Percentiles rank a stretch among this genome's conserved stretches.
These are phyloP conservation scores for Gomphus sp. DNA, from an alignment of 1,284 basidiomycete genomes.

Conservation along the genomic window DNA sequence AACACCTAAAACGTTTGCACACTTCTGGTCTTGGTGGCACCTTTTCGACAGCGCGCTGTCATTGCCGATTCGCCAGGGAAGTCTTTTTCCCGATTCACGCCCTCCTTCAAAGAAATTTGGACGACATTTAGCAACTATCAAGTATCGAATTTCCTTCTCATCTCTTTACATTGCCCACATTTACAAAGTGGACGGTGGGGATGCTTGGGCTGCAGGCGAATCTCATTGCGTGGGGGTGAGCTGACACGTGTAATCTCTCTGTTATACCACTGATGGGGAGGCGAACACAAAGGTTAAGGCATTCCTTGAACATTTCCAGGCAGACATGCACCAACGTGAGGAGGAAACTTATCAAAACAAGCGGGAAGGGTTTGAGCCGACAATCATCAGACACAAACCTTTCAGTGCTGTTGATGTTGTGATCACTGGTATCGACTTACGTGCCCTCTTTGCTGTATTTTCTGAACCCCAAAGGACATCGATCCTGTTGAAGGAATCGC, in stretches of 20 bases:
- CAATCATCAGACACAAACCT: slow-evolving; percentile 68
- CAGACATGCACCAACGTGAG: slow-evolving; percentile 89
- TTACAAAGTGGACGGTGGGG: slow-evolving; percentile 73
- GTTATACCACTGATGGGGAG: not conserved
- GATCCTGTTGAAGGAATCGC: slow-evolving; percentile 34
- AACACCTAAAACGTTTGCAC: slow-evolving; percentile 78
- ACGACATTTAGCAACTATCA: slow-evolving; percentile 83
- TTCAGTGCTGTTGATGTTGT: slow-evolving; percentile 92
- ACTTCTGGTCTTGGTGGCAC: slow-evolving; percentile 91
- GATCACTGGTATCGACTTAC: slow-evolving; percentile 70
- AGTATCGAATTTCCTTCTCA: slow-evolving; percentile 79
- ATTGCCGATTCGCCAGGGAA: slow-evolving; percentile 83
- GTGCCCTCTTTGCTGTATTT: slow-evolving; percentile 75
- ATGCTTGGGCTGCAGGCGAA: slow-evolving; percentile 71
- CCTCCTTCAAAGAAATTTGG: slow-evolving; percentile 85
- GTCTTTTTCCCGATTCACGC: slow-evolving; percentile 64
- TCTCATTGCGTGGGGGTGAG: slow-evolving; percentile 69
- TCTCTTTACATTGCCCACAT: slow-evolving; percentile 82
- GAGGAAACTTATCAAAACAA: slow-evolving; percentile 83
- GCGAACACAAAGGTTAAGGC: slow-evolving; percentile 47
- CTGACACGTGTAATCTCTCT: not conserved
- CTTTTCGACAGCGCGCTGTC: slow-evolving; percentile 78
- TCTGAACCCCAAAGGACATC: slow-evolving; percentile 55
- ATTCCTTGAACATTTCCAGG: slow-evolving; percentile 72
- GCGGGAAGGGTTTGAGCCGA: slow-evolving; percentile 71